phyloP scores from a whole-genome alignment of 1,284 basidiomycete species.

The Laetiporus sulphureus region DNA sequence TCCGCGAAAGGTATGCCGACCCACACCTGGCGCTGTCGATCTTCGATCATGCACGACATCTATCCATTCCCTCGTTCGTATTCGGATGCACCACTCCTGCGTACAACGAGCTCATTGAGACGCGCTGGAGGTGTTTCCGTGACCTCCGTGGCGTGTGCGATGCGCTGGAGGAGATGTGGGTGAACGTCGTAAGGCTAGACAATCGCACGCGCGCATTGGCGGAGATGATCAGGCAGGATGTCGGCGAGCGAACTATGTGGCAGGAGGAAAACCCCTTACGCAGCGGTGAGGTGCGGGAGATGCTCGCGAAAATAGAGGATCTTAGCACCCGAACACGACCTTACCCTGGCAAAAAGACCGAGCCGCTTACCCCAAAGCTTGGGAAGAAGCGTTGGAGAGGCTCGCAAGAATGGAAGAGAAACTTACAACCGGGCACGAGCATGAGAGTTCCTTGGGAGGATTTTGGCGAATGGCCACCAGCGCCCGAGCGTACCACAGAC shows the following conservation, averaged over 20 bases:
- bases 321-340: no score
- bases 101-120: constrained; percentile 81
- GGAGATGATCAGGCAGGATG: constrained; percentile 61
- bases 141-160: constrained; percentile 70
- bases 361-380: no score
- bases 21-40: constrained; percentile 81
- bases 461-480: no score
- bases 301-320: constrained; percentile 35
- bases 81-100: constrained; percentile 80
- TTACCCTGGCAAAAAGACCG: no score
- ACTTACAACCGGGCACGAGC: no score
- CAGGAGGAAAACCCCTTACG: constrained; percentile 39
- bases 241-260: constrained; percentile 46
- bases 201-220: constrained; percentile 50
- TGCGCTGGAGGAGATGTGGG: constrained; percentile 74
- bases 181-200: constrained; percentile 69
- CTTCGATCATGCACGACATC: constrained; percentile 70
- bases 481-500: no score
- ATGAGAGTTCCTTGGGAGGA: no score
- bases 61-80: constrained; percentile 74
- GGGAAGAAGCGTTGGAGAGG: no score
- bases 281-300: constrained; percentile 34
- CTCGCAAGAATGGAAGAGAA: no score
- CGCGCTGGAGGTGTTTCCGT: constrained; percentile 75
- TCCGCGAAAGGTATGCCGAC: constrained; percentile 70